A percentile compares a stretch with the other conserved stretches of the same genome.
Conservation (phyloP, 225 moss, liverwort and hornwort genomes). For the Pseudisothecium myosuroides region DNA sequence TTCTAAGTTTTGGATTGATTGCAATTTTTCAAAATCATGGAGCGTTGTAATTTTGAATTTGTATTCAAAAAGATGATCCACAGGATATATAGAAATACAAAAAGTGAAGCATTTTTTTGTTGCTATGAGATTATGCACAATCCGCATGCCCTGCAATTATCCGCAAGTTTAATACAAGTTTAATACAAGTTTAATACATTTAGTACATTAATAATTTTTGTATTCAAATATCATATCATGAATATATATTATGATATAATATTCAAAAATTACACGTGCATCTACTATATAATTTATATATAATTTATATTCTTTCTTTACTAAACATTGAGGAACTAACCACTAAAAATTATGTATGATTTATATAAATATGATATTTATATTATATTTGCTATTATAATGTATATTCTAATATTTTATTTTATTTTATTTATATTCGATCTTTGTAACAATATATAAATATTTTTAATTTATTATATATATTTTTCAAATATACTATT, state of each 20-base stretch:
- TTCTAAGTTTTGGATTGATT: not conserved
- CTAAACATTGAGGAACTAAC: not conserved
- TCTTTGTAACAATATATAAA: not conserved
- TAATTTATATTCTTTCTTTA: not conserved
- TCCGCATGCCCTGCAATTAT: not conserved
- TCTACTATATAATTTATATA: too few species aligned
- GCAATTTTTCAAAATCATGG: not conserved
- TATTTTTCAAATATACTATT: not conserved
- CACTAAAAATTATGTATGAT: not conserved
- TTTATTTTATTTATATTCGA: not conserved
- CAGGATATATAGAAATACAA: not conserved
- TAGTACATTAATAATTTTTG: not conserved
- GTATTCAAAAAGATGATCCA: not conserved
- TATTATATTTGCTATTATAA: not conserved
- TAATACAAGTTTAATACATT: not conserved
- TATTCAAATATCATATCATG: not conserved
- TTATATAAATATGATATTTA: too few species aligned
- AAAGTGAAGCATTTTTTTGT: not conserved
- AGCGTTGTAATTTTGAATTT: not conserved
- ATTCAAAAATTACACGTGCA: too few species aligned
- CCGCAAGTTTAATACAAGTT: not conserved
- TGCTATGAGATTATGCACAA: not conserved
- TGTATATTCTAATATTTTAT: too few species aligned
- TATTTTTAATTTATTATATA: not conserved
- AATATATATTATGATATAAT: too few species aligned